Conservation (phyloP, 176 grass and related monocot genomes). For the Oryza australiensis region DNA sequence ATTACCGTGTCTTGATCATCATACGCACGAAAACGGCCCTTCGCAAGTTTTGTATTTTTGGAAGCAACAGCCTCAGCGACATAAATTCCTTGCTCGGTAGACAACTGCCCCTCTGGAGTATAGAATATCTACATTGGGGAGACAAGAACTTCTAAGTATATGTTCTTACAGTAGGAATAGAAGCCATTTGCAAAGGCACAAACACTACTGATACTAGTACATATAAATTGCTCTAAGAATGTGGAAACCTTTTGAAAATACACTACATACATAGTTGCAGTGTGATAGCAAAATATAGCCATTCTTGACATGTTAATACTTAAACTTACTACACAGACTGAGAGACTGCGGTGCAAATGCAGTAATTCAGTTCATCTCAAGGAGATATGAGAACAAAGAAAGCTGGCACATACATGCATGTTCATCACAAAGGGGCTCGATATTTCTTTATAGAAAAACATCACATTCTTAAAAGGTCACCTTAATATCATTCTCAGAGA, state of each 20-base stretch:
- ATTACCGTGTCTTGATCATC: slow-evolving; percentile 74
- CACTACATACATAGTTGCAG: not conserved
- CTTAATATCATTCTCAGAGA: slow-evolving; percentile 84
- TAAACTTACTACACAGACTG: slow-evolving; percentile 4
- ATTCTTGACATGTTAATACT: not conserved
- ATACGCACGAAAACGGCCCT: slow-evolving; percentile 89
- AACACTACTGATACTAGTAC: slow-evolving; percentile 14
- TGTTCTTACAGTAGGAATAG: slow-evolving; percentile 18
- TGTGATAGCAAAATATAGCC: not conserved
- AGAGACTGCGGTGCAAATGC: not conserved
- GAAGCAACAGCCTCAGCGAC: slow-evolving; percentile 72
- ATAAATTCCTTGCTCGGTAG: slow-evolving; percentile 89
- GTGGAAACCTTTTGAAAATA: slow-evolving; percentile 13
- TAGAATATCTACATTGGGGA: slow-evolving; percentile 70
- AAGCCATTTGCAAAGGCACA: slow-evolving; percentile 21
- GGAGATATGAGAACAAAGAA: slow-evolving; percentile 11
- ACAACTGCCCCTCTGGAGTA: slow-evolving; percentile 83
- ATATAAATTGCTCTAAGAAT: slow-evolving; percentile 17
- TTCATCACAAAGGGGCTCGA: not conserved
- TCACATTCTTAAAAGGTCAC: slow-evolving; percentile 46
- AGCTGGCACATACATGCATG: not conserved
- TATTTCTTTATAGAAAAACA: slow-evolving; percentile 20
- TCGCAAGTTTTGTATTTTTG: slow-evolving; percentile 84
- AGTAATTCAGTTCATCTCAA: slow-evolving; percentile 10
- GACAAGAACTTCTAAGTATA: slow-evolving; percentile 33